A percentile compares a stretch with the other conserved stretches of the same genome.
These are phyloP conservation scores for Rosa persica DNA, from an alignment of 306 rosid genomes.

Conservation along the genomic window DNA sequence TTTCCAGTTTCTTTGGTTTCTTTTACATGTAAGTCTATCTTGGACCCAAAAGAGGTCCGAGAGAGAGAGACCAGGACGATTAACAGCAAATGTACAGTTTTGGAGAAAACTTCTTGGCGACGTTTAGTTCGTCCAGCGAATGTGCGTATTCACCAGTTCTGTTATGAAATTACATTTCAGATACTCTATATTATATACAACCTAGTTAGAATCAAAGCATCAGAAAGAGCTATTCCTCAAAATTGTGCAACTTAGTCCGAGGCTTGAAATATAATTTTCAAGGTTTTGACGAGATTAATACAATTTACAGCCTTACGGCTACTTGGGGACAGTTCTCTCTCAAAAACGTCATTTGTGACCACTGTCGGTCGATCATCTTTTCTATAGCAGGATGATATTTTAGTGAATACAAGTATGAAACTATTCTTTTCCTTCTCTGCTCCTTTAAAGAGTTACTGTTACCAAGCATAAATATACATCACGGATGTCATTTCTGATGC, in stretches of 20 bases:
- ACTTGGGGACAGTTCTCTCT: background rate
- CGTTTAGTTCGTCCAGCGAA: too few relatives aligned
- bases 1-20: too few relatives aligned
- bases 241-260: background rate
- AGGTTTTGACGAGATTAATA: background rate
- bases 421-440: slow-evolving; percentile 25
- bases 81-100: background rate
- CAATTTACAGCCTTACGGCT: background rate
- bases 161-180: too few relatives aligned
- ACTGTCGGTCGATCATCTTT: background rate
- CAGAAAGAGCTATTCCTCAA: background rate
- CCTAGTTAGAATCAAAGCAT: background rate
- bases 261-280: background rate
- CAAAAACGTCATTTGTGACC: slow-evolving; percentile 1
- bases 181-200: too few relatives aligned
- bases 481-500: slow-evolving; percentile 11
- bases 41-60: too few relatives aligned
- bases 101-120: background rate
- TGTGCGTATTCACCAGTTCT: too few relatives aligned
- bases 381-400: background rate
- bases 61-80: too few relatives aligned
- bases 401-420: slow-evolving; percentile 15
- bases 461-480: slow-evolving; percentile 15
- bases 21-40: too few relatives aligned
- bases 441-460: slow-evolving; percentile 17